Percentiles rank a stretch among this genome's conserved stretches.
Conservation (phyloP, 2,329 filamentous ascomycete genomes). For the Aschersonia sp. region DNA sequence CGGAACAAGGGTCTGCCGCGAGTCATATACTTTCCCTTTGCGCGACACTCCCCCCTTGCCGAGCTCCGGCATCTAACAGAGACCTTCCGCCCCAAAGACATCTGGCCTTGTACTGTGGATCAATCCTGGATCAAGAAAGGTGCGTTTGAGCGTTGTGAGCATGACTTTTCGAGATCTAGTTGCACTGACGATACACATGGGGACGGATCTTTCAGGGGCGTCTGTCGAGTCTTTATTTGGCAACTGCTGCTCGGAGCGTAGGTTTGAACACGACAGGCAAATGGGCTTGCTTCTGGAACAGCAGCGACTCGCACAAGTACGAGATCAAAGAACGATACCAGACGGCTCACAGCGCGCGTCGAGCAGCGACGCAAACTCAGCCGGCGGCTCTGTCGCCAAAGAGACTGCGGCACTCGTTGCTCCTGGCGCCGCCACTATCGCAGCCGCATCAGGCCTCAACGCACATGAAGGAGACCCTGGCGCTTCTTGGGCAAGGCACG, state of each 20-base stretch:
- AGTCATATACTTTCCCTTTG: conserved; percentile 60
- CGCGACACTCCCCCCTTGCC: conserved; percentile 72
- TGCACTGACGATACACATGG: neutral
- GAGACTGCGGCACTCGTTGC: neutral
- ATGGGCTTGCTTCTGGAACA: conserved; percentile 27
- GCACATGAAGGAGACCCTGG: neutral
- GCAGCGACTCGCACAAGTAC: neutral
- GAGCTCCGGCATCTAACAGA: conserved; percentile 61
- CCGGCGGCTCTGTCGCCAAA: neutral
- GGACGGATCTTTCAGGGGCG: conserved; percentile 19
- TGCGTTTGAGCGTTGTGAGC: conserved; percentile 4
- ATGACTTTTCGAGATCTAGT: neutral
- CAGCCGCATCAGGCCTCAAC: too few species aligned
- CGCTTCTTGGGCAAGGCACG: neutral
- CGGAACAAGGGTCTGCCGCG: conserved; percentile 17
- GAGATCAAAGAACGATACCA: neutral
- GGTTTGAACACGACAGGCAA: conserved; percentile 50
- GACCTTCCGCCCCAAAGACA: conserved; percentile 56
- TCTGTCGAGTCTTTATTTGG: conserved; percentile 62
- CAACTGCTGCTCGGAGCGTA: conserved; percentile 41
- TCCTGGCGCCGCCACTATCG: neutral
- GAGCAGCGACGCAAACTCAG: neutral
- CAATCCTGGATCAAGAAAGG: conserved; percentile 45
- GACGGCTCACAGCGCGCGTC: neutral
- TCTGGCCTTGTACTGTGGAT: conserved; percentile 72